Percentiles rank a stretch among this genome's conserved stretches.
Evolutionary conservation across 129 eudicot species (phyloP).

Genomic region (Tanacetum coccineum): DNA sequence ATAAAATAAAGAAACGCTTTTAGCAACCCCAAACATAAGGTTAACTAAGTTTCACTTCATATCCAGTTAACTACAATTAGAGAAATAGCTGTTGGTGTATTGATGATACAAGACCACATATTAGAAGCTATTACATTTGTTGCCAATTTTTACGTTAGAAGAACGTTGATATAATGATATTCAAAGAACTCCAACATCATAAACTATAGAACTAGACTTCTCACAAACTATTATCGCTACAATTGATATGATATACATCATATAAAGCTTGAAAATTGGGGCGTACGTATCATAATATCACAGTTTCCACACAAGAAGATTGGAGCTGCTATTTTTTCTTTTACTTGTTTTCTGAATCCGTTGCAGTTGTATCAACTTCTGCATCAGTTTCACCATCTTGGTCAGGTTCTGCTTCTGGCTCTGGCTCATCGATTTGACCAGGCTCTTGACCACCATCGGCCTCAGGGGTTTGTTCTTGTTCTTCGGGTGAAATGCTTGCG

Average conservation of each 20-base stretch:
- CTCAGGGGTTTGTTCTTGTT: conserved; percentile 64
- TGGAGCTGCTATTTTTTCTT: background rate
- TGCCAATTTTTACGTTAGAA: too few relatives aligned
- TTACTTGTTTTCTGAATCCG: conserved; percentile 24
- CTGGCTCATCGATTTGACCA: conserved; percentile 64
- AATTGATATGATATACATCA: background rate
- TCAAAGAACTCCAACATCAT: too few relatives aligned
- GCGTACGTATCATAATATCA: background rate
- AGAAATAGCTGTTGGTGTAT: too few relatives aligned
- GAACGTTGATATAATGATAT: too few relatives aligned
- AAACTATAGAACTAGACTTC: background rate
- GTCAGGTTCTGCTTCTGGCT: conserved; percentile 49
- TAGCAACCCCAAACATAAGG: too few relatives aligned
- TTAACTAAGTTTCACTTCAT: too few relatives aligned
- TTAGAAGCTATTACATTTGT: too few relatives aligned
- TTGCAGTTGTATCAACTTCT: conserved; percentile 53
- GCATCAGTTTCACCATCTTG: conserved; percentile 66
- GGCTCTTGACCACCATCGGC: conserved; percentile 61
- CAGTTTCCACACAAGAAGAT: background rate
- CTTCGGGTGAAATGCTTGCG: conserved; percentile 52
- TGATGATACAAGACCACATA: too few relatives aligned
- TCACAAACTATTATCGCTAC: background rate
- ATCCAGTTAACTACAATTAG: too few relatives aligned
- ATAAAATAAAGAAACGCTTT: too few relatives aligned
- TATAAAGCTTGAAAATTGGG: background rate